Evolutionary conservation across 2,329 filamentous ascomycete genomes (phyloP).

Genomic region (Niveomyces coronatus): DNA sequence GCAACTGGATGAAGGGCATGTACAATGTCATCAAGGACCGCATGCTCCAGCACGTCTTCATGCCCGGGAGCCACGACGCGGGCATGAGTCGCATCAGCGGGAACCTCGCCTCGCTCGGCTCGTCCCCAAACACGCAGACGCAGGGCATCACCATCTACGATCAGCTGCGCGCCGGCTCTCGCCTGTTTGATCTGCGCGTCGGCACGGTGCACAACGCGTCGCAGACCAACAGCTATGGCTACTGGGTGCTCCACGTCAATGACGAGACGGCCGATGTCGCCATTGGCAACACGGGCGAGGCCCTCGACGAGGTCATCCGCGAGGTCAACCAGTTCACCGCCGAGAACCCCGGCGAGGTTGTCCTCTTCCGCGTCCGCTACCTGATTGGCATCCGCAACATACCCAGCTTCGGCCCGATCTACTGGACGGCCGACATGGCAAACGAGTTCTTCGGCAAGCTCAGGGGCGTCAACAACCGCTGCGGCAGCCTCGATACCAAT

Average conservation of each 20-base stretch:
- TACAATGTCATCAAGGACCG: conserved; percentile 25
- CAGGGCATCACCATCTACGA: conserved; percentile 34
- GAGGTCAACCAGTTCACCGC: conserved; percentile 35
- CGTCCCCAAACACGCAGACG: conserved; percentile 31
- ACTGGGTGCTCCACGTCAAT: conserved; percentile 32
- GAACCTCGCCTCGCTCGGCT: conserved; percentile 24
- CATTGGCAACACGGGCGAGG: conserved; percentile 35
- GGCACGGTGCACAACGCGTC: conserved; percentile 18
- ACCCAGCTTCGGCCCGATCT: conserved; percentile 16
- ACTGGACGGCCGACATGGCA: conserved; percentile 28
- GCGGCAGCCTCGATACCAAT: conserved; percentile 16
- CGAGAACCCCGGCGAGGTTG: conserved; percentile 31
- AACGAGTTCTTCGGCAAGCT: conserved; percentile 33
- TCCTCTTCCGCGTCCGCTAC: conserved; percentile 37
- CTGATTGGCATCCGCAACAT: conserved; percentile 28
- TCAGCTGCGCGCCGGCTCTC: conserved; percentile 34
- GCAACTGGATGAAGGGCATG: conserved; percentile 24
- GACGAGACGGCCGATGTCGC: conserved; percentile 23
- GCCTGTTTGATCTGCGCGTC: conserved; percentile 38
- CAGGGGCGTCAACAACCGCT: conserved; percentile 30
- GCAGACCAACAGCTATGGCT: conserved; percentile 18
- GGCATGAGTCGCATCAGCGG: conserved; percentile 34
- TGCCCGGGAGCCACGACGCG: conserved; percentile 38
- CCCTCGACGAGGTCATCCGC: conserved; percentile 30
- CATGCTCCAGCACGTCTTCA: conserved; percentile 32